Evolutionary conservation across 2,329 filamentous ascomycete species (phyloP), one percentile per base, ranked within the genome.

Genomic region (Dendrostoma leiphaemia): DNA sequence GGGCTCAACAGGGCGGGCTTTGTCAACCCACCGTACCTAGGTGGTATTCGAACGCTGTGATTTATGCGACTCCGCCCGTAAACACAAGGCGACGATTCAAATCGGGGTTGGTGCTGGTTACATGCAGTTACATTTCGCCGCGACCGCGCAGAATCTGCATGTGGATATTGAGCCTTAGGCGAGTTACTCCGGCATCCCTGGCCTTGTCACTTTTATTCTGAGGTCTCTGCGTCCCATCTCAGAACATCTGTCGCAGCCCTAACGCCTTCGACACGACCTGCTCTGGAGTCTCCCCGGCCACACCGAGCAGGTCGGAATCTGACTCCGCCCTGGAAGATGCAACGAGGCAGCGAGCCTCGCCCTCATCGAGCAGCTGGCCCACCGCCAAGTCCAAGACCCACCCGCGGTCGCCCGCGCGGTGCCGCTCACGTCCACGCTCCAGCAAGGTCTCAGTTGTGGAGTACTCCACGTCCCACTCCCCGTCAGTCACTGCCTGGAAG

Each of bases 321-420:
- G 62, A 63, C 13, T 60, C 60, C 32, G 63, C 60, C 17, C 54
- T 51, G 19, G 56, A 56, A 6, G 45, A 19, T n/a, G 62, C 62
- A 7, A 69, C 56, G 40, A 66, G 53, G 48, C 63, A 64, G 8
- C 65, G 61, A 29, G 60, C 61, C 54, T 63, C 58, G 6, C 66
- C 67, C 7, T 65, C 63, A 13, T 61, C 62, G 29, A 60, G 67
- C 10, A 69, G 62, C 52, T 69, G 66, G 29, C 60, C 66, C 2
- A 68, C 62, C 15, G 63, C 49, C 17, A 69, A 54, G 21, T 69
- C 65, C 29, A 69, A 56, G 3, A 58, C 19, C 66, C 66, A 69
- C 9, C 59, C 62, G 1, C 45, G 37, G 17, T 26, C 15, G 4
- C 65, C 65, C 7, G 44, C 48, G 3, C 53, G 44, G 34, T 60